Base-by-base conservation (phyloP, 176 grass and related monocot species). In the Panicum miliaceum region DNA sequence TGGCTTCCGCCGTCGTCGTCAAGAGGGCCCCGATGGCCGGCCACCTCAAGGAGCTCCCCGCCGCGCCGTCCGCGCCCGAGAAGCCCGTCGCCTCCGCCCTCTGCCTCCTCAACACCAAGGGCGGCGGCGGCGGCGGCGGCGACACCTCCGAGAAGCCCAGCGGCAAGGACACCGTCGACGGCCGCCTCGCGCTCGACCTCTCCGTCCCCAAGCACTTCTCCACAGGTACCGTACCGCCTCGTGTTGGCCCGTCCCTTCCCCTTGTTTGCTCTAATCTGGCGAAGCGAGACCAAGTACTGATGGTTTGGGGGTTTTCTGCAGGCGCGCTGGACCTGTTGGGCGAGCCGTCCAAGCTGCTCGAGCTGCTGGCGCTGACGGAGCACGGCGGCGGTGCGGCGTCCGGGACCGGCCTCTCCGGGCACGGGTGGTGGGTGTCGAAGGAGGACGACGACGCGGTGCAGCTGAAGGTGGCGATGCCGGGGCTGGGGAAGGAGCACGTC, bases 401-500 rank as follows among this genome's bases (percentile, higher is more conserved):
- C 29, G 29, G 1, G 29, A 32, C 29, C 29, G 29, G 29, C 29
- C 29, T 32, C 29, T 32, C 0, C 7, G 7, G 50, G 25, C 84
- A 75, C 8, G 84, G 64, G 12, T 91, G 79, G 45, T 85, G 82
- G 85, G 85, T 92, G 13, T 67, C 71, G 1, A 97, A 71, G 74
- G 85, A 85, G 70, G 91, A 94, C 35, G 70, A 50, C 5, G 80
- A 92, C 20, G 85, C 87, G 18, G 7, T 92, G 59, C 46, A 86
- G 53, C 76, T 97, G 47, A 75, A 81, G 27, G 84, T 97, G 15
- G 69, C 85, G 84, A 94, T 97, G 94, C 90, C 94, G 23, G 92
- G 92, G 19, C 45, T 94, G 54, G 88, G 82, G 40, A 97, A 94
- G 84, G 94, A 97, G 61, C 87, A 97, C 14, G 90, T 97, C 20